Conservation (phyloP, 2,329 filamentous ascomycete genomes). For the Fusarium setosum region DNA sequence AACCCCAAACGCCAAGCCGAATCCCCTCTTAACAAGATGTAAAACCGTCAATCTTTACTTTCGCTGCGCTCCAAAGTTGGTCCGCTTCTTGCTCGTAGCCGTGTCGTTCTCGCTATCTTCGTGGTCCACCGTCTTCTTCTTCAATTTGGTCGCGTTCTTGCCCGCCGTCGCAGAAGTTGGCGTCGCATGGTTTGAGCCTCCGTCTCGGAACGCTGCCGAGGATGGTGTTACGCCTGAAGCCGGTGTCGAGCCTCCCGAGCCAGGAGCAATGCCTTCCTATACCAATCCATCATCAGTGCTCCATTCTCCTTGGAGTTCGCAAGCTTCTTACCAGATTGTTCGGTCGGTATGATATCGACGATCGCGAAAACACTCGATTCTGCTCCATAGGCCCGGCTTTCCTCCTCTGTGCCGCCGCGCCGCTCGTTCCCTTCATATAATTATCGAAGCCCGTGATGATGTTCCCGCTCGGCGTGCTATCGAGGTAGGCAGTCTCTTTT, state of each 20-base stretch:
- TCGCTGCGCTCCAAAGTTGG: conserved; percentile 66
- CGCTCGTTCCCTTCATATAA: conserved; percentile 89
- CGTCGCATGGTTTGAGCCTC: conserved; percentile 64
- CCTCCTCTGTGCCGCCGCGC: conserved; percentile 71
- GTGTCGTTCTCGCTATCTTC: conserved; percentile 71
- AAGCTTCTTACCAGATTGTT: conserved; percentile 47
- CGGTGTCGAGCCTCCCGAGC: conserved; percentile 53
- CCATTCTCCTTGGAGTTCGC: neutral
- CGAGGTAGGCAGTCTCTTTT: conserved; percentile 88
- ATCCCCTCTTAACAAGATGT: neutral
- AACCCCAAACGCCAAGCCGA: conserved; percentile 16
- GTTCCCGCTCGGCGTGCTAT: conserved; percentile 89
- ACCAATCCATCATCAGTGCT: conserved; percentile 9
- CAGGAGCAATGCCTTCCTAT: conserved; percentile 43
- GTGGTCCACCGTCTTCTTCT: conserved; percentile 59
- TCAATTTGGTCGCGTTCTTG: conserved; percentile 61
- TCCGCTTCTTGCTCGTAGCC: conserved; percentile 64
- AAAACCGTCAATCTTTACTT: conserved; percentile 50
- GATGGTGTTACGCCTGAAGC: conserved; percentile 55
- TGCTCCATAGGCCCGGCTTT: conserved; percentile 74
- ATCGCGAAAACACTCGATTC: conserved; percentile 79
- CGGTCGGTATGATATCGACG: conserved; percentile 71
- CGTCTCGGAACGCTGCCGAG: conserved; percentile 64
- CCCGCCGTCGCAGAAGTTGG: conserved; percentile 63
- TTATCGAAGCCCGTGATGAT: conserved; percentile 98